Conservation (phyloP, 805 yeast species). For the Saccharomycopsis javanensis region DNA sequence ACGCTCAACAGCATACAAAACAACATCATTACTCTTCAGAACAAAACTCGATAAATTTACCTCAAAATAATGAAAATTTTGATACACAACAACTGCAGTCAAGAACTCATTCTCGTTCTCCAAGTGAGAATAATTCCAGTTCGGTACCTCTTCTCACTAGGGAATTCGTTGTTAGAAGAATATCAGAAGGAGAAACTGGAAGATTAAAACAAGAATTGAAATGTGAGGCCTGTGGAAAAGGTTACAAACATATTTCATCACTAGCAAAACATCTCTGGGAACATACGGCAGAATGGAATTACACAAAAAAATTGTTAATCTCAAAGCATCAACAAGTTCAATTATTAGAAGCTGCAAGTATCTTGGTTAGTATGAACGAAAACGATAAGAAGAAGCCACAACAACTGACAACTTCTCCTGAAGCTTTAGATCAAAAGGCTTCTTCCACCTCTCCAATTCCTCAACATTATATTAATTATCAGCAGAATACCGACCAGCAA, state of each 20-base stretch:
- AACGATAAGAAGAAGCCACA: conserved; percentile 10
- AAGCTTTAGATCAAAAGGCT: background rate
- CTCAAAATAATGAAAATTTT: background rate
- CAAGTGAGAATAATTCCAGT: background rate
- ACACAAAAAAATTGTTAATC: conserved; percentile 68
- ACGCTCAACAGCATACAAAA: background rate
- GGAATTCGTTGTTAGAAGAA: conserved; percentile 72
- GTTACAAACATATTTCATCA: conserved; percentile 81
- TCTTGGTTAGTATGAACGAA: conserved; percentile 66
- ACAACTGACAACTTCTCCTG: background rate
- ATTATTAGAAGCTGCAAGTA: conserved; percentile 67
- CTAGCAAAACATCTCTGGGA: conserved; percentile 88
- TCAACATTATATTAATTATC: background rate
- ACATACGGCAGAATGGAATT: conserved; percentile 90
- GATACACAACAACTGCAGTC: background rate
- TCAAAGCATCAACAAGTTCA: conserved; percentile 88
- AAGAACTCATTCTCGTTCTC: background rate
- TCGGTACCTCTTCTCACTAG: conserved; percentile 36
- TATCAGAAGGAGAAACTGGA: conserved; percentile 81
- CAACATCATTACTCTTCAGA: background rate
- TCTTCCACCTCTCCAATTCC: background rate
- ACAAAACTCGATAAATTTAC: background rate
- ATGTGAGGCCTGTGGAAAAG: conserved; percentile 89
- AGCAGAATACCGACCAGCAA: background rate
- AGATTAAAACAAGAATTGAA: conserved; percentile 73